Conservation (phyloP, 73 alveolate species). For the Vitrella brassicaformis region DNA sequence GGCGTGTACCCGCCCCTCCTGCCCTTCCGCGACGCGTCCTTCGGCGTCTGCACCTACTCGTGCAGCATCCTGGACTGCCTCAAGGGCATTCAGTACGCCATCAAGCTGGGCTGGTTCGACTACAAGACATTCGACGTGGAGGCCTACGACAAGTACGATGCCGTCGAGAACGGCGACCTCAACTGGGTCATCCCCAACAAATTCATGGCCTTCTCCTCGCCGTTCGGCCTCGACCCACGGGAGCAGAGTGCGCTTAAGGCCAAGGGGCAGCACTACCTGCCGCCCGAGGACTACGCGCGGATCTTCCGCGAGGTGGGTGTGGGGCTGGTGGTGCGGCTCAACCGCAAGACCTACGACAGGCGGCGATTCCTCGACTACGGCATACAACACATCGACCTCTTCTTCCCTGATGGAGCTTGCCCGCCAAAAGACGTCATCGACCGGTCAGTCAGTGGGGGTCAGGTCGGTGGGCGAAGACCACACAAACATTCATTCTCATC, state of each 20-base stretch:
- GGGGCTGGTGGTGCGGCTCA: conserved; percentile 43
- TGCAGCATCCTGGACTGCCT: conserved; percentile 72
- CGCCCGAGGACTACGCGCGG: conserved; percentile 45
- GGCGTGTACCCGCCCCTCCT: conserved; percentile 44
- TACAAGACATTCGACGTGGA: conserved; percentile 53
- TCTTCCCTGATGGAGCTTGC: conserved; percentile 58
- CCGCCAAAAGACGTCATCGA: conserved; percentile 44
- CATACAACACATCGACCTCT: conserved; percentile 51
- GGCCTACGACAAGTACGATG: conserved; percentile 55
- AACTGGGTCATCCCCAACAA: conserved; percentile 55
- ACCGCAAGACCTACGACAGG: conserved; percentile 46
- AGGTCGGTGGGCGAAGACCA: too few species aligned
- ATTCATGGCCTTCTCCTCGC: conserved; percentile 50
- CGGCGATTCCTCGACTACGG: conserved; percentile 28
- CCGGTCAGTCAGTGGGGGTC: too few species aligned
- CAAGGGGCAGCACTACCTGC: conserved; percentile 13
- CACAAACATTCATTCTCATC: too few species aligned
- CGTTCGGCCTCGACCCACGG: conserved; percentile 35
- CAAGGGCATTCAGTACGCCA: conserved; percentile 2
- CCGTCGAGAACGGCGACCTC: conserved; percentile 65
- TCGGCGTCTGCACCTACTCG: conserved; percentile 70
- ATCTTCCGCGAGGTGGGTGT: conserved; percentile 49
- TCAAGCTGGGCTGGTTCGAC: conserved; percentile 55
- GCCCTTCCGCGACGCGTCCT: conserved; percentile 77
- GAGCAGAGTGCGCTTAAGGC: too few species aligned